These are phyloP conservation scores for Musa itinerans DNA, from an alignment of 176 grass and related monocot genomes.

Conservation along the genomic window DNA sequence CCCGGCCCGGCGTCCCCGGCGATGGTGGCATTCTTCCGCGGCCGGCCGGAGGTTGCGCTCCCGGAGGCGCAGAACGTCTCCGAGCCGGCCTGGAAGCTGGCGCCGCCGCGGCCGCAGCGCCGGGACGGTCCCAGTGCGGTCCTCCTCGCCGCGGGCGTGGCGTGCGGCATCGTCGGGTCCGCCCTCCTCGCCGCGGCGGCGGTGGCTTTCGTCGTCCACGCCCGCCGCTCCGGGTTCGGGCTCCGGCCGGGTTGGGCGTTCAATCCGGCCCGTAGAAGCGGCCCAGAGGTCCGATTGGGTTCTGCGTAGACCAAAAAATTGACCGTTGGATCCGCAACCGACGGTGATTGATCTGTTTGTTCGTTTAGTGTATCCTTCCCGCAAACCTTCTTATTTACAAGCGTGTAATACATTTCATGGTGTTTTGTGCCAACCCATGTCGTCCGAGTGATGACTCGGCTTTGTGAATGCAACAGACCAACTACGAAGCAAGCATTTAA, in stretches of 20 bases:
- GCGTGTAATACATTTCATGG: no score
- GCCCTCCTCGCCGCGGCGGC: slow-evolving; percentile 4
- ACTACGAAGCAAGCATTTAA: no score
- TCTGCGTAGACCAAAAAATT: not conserved
- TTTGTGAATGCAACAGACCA: no score
- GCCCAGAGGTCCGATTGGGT: slow-evolving; percentile 7
- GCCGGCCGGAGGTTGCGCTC: not conserved
- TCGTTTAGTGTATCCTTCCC: no score
- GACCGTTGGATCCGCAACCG: not conserved
- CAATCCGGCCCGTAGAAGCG: not conserved
- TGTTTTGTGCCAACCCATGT: no score
- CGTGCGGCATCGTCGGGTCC: slow-evolving; percentile 2
- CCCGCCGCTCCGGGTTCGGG: slow-evolving; percentile 3
- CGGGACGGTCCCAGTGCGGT: not conserved
- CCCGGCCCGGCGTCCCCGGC: slow-evolving; percentile 2
- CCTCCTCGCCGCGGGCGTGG: slow-evolving; percentile 2
- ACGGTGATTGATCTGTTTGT: not conserved
- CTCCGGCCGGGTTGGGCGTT: not conserved
- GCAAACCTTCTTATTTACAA: no score
- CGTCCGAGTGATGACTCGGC: no score
- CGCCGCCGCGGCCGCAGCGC: slow-evolving; percentile 3
- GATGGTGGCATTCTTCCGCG: slow-evolving; percentile 11
- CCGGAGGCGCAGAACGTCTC: slow-evolving; percentile 15
- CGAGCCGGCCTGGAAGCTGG: not conserved
- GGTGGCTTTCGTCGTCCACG: not conserved